A percentile compares a stretch with the other conserved stretches of the same genome.
phyloP scores from a whole-genome alignment of 495 filamentous ascomycete genomes.

The Xylaria curta region DNA sequence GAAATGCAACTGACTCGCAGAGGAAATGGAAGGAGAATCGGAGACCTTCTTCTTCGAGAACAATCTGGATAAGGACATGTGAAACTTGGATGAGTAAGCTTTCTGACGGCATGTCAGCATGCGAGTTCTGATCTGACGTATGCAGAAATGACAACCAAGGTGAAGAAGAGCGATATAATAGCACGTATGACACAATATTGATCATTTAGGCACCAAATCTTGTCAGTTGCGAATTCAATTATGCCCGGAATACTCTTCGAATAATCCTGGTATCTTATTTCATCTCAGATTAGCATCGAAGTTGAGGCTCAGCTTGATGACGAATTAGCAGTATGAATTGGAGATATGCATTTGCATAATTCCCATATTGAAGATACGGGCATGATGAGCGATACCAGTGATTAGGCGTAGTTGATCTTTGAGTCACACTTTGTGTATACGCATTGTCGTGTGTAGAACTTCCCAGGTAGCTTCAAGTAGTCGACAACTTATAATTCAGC shows the following conservation, averaged over 20 bases:
- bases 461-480: neutral
- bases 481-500: neutral
- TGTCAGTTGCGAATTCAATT: neutral
- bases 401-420: neutral
- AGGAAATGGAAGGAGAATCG: neutral
- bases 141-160: neutral
- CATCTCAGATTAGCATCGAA: neutral
- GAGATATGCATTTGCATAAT: too few relatives aligned
- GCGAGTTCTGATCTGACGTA: neutral
- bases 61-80: constrained; percentile 3
- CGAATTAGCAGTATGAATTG: neutral
- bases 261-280: neutral
- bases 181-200: neutral
- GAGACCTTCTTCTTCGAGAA: constrained; percentile 6
- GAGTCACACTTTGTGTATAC: neutral
- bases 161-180: neutral
- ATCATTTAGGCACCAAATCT: neutral
- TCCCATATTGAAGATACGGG: neutral
- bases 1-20: neutral
- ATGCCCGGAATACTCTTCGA: neutral
- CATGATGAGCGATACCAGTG: neutral
- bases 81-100: constrained; percentile 16
- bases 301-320: neutral
- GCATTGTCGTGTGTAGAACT: neutral
- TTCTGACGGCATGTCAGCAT: neutral